Base-by-base conservation (phyloP, 2,329 filamentous ascomycete genomes). In the Colletotrichum sp. region DNA sequence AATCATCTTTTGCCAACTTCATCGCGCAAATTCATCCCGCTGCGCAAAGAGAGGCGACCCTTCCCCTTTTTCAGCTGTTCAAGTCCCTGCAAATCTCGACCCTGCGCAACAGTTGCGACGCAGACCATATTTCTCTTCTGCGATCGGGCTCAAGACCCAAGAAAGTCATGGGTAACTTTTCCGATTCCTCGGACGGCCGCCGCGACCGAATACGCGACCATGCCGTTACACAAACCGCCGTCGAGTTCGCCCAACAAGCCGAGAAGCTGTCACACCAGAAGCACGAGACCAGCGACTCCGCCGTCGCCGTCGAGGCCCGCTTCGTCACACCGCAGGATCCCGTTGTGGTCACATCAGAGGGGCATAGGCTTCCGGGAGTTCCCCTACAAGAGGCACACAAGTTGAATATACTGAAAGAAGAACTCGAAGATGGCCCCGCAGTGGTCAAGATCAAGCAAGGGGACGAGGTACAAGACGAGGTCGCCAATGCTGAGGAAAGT, bases 251-350 rank as follows among this genome's bases (percentile, higher is more conserved):
- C 2, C 87, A 89, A 8, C 93, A 95, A 81, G 89, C 93, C 9
- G 87, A 90, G 80, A 92, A 90, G 79, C 84, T 92, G 12, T 90
- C 90, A 1, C 84, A 87, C 59, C 82, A 86, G 44, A 81, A 82
- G 5, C 72, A 73, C 21, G 65, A 67, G 10, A 78, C 81, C 49
- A 78, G 76, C 55, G 83, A 79, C 74, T 80, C 65, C 74, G 85
- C 67, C 6, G 88, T 92, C 16, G 93, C 93, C 2, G 86, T 93
- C 65, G 88, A 93, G 80, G 93, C 93, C 34, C 89, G 85, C n/a
- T 92, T 90, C 76, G 85, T 93, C 36, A 96, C 94, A 1, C 90
- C 93, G 0, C 91, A 93, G 65, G 94, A 96, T 82, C 91, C 94
- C 1, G 91, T 96, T 18, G 91, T 96, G 62, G 86, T 93, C 69